Conservation (phyloP, 2,329 filamentous ascomycete species). For the Clonostachys sp. region DNA sequence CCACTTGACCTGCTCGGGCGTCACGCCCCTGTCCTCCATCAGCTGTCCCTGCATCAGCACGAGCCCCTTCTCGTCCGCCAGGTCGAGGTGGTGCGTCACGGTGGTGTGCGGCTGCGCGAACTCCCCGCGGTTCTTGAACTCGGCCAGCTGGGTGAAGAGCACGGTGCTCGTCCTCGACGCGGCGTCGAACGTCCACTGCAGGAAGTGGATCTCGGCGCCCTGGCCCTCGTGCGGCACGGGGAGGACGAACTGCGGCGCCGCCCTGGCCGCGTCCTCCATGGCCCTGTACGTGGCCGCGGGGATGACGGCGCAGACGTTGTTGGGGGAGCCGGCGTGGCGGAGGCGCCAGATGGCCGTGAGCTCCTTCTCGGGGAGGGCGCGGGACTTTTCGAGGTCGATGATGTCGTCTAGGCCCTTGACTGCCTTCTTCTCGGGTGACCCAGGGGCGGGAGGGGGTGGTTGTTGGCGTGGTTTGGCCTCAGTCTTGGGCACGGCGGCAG, state of each 20-base stretch:
- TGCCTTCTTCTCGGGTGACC: slow-evolving; percentile 9
- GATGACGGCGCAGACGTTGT: slow-evolving; percentile 80
- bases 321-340: slow-evolving; percentile 68
- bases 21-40: slow-evolving; percentile 70
- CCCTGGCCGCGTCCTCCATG: slow-evolving; percentile 67
- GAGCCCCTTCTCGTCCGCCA: slow-evolving; percentile 67
- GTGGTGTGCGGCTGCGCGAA: slow-evolving; percentile 91
- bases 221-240: slow-evolving; percentile 66
- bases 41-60: slow-evolving; percentile 85
- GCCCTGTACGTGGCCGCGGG: slow-evolving; percentile 67
- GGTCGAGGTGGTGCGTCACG: slow-evolving; percentile 84
- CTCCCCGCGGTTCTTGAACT: slow-evolving; percentile 87
- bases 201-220: slow-evolving; percentile 89
- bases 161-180: slow-evolving; percentile 64
- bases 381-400: slow-evolving; percentile 76
- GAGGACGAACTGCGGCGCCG: slow-evolving; percentile 84
- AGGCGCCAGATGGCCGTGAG: slow-evolving; percentile 88
- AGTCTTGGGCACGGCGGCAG: slow-evolving; percentile 3
- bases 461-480: neutral
- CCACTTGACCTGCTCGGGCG: slow-evolving; percentile 80
- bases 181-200: slow-evolving; percentile 90
- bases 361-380: slow-evolving; percentile 70
- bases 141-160: slow-evolving; percentile 89
- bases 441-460: slow-evolving; percentile 3
- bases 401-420: slow-evolving; percentile 45